These are phyloP conservation scores for Petunia secreta DNA, from an alignment of 257 asterid genomes.

Conservation along the genomic window DNA sequence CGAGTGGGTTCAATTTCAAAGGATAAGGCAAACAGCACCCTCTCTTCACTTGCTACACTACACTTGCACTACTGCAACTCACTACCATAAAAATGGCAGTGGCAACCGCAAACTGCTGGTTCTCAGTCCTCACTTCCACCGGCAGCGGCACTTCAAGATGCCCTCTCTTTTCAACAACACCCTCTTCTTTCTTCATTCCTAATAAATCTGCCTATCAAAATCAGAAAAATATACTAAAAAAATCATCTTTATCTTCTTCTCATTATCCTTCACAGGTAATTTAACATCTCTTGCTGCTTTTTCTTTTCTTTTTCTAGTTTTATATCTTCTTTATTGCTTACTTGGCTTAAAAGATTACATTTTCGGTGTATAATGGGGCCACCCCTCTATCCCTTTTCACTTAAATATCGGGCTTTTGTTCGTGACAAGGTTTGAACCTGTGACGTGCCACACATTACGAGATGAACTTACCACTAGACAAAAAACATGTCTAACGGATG, in stretches of 20 bases:
- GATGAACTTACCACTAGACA: too few relatives aligned
- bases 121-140: conserved; percentile 36
- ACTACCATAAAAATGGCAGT: conserved; percentile 33
- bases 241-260: conserved; percentile 26
- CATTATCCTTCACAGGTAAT: conserved; percentile 28
- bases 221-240: conserved; percentile 24
- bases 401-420: too few relatives aligned
- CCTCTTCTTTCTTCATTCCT: conserved; percentile 28
- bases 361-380: too few relatives aligned
- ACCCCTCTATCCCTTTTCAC: too few relatives aligned
- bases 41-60: not conserved
- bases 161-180: conserved; percentile 35
- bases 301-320: not conserved
- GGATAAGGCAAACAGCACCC: conserved; percentile 10
- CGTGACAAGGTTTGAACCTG: too few relatives aligned
- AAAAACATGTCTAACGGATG: too few relatives aligned
- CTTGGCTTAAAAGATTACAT: too few relatives aligned
- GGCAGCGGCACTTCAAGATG: conserved; percentile 34
- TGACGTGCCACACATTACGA: too few relatives aligned
- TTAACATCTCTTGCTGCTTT: conserved; percentile 4
- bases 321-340: too few relatives aligned
- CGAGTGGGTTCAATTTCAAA: too few relatives aligned
- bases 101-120: conserved; percentile 37
- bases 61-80: not conserved
- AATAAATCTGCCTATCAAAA: conserved; percentile 22